These are phyloP conservation scores for Henckelia pumila DNA, from an alignment of 257 asterid species.

Conservation along the genomic window DNA sequence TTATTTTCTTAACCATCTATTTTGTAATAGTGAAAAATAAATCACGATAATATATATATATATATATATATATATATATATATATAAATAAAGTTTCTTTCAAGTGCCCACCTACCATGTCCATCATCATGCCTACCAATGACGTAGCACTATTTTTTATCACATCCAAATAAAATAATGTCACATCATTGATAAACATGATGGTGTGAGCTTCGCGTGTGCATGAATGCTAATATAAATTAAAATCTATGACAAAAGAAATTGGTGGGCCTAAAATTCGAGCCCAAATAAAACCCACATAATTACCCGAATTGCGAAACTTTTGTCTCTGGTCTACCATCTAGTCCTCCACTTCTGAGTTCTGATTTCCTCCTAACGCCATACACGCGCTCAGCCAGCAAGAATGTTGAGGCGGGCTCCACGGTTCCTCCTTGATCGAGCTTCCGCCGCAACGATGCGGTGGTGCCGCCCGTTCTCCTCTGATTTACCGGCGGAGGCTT, in stretches of 20 bases:
- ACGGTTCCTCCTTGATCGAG: constrained; percentile 45
- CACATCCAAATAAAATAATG: too few relatives aligned
- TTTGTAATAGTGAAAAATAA: too few relatives aligned
- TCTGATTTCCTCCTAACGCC: constrained; percentile 1
- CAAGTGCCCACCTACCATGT: too few relatives aligned
- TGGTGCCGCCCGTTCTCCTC: constrained; percentile 62
- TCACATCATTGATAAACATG: too few relatives aligned
- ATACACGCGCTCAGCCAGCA: constrained; percentile 7
- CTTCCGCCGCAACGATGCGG: constrained; percentile 51
- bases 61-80: too few relatives aligned
- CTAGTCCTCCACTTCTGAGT: neutral
- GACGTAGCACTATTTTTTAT: too few relatives aligned
- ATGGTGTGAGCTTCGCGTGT: too few relatives aligned
- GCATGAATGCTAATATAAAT: too few relatives aligned
- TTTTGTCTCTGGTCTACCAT: neutral
- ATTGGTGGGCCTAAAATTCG: neutral
- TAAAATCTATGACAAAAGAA: neutral
- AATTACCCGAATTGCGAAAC: neutral
- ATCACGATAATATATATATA: too few relatives aligned
- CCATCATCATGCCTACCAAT: too few relatives aligned
- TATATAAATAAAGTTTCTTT: too few relatives aligned
- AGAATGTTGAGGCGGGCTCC: constrained; percentile 62
- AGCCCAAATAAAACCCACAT: constrained; percentile 17
- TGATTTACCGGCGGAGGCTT: constrained; percentile 48
- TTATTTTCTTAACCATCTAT: too few relatives aligned